Percentiles rank a stretch among this genome's conserved stretches.
Conservation (phyloP, 345 rosid species). For the Boechera stricta region DNA sequence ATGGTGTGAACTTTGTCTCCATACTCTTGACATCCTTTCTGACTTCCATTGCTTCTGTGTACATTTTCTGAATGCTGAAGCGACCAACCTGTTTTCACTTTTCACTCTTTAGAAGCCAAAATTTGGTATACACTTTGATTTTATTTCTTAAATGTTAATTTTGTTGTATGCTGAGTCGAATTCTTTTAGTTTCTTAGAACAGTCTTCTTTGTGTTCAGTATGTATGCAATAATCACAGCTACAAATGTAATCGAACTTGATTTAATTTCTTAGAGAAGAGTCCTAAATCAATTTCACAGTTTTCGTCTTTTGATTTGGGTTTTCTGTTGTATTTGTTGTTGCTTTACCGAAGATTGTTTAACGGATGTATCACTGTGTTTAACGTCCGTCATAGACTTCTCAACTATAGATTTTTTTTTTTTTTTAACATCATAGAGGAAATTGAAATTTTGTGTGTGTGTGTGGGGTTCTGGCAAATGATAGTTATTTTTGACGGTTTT, state of each 20-base stretch:
- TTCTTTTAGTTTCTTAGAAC: background rate
- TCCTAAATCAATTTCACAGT: background rate
- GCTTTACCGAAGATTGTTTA: background rate
- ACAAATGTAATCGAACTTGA: background rate
- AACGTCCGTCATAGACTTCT: conserved; percentile 8
- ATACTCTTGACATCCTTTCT: conserved; percentile 64
- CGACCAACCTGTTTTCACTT: background rate
- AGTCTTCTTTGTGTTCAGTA: background rate
- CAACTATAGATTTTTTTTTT: no score
- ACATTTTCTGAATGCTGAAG: conserved; percentile 65
- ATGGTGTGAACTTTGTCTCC: conserved; percentile 84
- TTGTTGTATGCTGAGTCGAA: conserved; percentile 21
- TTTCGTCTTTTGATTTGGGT: background rate
- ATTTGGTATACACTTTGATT: background rate
- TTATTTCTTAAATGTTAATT: background rate
- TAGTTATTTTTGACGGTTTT: background rate
- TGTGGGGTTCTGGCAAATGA: no score
- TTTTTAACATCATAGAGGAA: no score
- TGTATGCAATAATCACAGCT: conserved; percentile 8
- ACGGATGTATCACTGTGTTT: background rate
- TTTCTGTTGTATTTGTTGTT: background rate
- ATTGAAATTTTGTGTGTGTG: no score
- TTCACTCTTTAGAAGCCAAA: background rate
- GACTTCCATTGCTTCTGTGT: conserved; percentile 61
- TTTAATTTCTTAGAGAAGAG: no score